Base-by-base conservation (phyloP, 1,284 basidiomycete genomes). In the Erythrobasidium hasegawianum region DNA sequence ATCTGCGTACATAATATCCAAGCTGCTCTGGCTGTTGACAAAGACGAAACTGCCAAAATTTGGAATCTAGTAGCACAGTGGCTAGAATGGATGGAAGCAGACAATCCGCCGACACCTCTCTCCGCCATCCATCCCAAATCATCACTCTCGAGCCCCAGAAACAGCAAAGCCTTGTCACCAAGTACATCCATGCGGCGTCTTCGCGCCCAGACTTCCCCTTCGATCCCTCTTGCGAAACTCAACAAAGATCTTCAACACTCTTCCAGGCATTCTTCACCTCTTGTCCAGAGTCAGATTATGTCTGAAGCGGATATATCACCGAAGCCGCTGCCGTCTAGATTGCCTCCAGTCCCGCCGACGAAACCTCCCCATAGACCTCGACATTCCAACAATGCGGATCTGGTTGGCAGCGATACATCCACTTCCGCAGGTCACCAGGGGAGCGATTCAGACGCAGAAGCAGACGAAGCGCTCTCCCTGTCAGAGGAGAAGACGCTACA, bases 391-490 rank as follows among this genome's bases (percentile, higher is more conserved):
- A 50, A 65, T 33, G 47, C 47, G 14, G 62, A 65, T 40, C 33
- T 65, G 20, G 62, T 65, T 7, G 62, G 62, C 5, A 65, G 62
- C 38, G 62, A 65, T 53, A 65, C 62, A 2, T 65, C 62, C 22
- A 41, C 45, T 2, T 20, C 29, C n/a, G 53, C 55, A n/a, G 50
- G 41, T 16, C 5, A 33, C 5, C 5, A 33, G 33, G 33, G 11
- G 11, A 33, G 33, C 33, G 33, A 33, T 33, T 5, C 33, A 33
- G 33, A 33, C 4, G 33, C 33, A 33, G 33, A 33, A 33, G 33
- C 33, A 11, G 11, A 33, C 33, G 33, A 33, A 11, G 33, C 33
- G 33, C 33, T 33, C 33, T 33, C 33, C 4, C 33, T 33, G 5
- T 33, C 33, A n/a, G n/a, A n/a, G 33, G 33, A 33, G 11, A 33